Conservation (phyloP, 495 filamentous ascomycete genomes). For the Glutinoglossum americanum region DNA sequence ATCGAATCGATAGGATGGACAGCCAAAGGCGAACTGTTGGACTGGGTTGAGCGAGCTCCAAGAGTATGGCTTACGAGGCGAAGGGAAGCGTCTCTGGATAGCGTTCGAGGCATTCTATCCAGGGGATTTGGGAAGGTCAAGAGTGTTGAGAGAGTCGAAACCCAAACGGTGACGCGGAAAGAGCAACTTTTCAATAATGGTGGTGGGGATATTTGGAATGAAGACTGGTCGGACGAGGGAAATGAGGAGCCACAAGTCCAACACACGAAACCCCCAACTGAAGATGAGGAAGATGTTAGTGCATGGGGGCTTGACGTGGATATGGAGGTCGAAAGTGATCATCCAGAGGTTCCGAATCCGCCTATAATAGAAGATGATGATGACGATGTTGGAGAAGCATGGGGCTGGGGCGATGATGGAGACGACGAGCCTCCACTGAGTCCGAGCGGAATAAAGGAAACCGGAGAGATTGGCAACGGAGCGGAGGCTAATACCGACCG, state of each 20-base stretch:
- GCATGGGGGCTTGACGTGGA: slow-evolving; percentile 43
- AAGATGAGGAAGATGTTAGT: slow-evolving; percentile 32
- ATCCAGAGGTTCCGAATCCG: background rate
- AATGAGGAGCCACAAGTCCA: slow-evolving; percentile 17
- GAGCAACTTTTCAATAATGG: slow-evolving; percentile 33
- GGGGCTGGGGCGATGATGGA: slow-evolving; percentile 4
- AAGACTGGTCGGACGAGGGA: slow-evolving; percentile 45
- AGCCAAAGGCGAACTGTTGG: slow-evolving; percentile 43
- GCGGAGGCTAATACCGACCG: slow-evolving; percentile 3
- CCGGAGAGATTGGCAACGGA: background rate
- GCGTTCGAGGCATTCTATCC: slow-evolving; percentile 44
- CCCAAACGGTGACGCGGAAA: slow-evolving; percentile 51
- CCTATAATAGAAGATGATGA: slow-evolving; percentile 15
- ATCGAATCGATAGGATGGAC: slow-evolving; percentile 43
- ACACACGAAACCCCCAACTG: background rate
- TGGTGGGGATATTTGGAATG: slow-evolving; percentile 54
- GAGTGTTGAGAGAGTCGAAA: slow-evolving; percentile 66
- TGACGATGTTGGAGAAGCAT: slow-evolving; percentile 5
- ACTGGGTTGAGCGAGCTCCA: slow-evolving; percentile 64
- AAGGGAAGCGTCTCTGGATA: slow-evolving; percentile 52
- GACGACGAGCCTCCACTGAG: background rate
- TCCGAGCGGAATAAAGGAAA: background rate
- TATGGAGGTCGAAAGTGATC: slow-evolving; percentile 8
- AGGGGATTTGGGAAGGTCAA: slow-evolving; percentile 37
- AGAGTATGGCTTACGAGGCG: slow-evolving; percentile 72